Conservation (phyloP, 1,284 basidiomycete species). For the Sporisorium scitamineum region DNA sequence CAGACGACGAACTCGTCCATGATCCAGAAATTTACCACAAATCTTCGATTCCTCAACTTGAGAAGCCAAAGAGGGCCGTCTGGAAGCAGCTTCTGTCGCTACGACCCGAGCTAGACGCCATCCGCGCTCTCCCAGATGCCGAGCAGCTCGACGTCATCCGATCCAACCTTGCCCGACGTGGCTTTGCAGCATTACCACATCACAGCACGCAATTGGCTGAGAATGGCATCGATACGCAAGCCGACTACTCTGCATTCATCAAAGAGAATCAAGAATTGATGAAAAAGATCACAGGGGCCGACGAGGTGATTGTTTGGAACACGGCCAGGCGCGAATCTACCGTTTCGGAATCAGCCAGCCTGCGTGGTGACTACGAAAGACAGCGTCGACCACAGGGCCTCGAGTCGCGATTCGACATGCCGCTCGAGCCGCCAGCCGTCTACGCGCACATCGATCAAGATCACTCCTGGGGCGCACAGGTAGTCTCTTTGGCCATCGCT, state of each 20-base stretch:
- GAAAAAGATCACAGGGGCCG: constrained; percentile 27
- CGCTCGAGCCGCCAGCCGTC: constrained; percentile 28
- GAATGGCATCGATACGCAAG: constrained; percentile 21
- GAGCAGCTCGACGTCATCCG: constrained; percentile 9
- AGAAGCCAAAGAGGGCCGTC: constrained; percentile 21
- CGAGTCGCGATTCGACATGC: constrained; percentile 29
- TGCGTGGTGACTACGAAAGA: constrained; percentile 17
- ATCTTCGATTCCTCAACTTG: constrained; percentile 20
- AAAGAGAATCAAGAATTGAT: constrained; percentile 28
- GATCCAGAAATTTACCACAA: constrained; percentile 24
- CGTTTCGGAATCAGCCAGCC: constrained; percentile 20
- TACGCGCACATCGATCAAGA: constrained; percentile 39
- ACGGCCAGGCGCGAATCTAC: constrained; percentile 29
- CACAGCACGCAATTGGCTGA: constrained; percentile 13
- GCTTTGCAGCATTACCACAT: constrained; percentile 27
- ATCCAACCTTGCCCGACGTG: constrained; percentile 13
- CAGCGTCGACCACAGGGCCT: constrained; percentile 31
- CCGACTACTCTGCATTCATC: constrained; percentile 22
- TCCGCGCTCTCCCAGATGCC: constrained; percentile 1
- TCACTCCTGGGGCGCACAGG: constrained; percentile 20
- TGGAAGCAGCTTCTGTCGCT: constrained; percentile 34
- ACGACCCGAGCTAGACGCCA: constrained; percentile 15
- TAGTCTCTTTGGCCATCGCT: constrained; percentile 38
- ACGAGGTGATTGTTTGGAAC: constrained; percentile 40
- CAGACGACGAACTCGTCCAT: constrained; percentile 29